phyloP scores from a whole-genome alignment of 305 asterid species.

The Fraxinus albicans region DNA sequence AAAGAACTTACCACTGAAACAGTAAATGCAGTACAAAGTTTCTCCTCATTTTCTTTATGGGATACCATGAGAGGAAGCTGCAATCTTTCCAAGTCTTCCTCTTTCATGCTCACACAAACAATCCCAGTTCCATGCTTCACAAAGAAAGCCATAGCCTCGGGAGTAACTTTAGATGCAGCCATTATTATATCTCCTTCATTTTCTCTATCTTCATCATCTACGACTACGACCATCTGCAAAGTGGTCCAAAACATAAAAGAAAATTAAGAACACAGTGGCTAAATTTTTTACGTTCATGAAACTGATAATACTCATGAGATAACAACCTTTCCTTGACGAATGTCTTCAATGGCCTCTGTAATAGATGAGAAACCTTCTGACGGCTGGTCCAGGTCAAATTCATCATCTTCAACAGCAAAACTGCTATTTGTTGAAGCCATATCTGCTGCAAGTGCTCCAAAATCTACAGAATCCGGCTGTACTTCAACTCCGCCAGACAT shows the following conservation, averaged over 20 bases:
- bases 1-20: constrained; percentile 76
- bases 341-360: constrained; percentile 76
- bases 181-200: constrained; percentile 96
- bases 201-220: constrained; percentile 96
- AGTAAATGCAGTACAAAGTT: constrained; percentile 87
- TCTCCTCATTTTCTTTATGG: constrained; percentile 86
- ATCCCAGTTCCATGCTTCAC: constrained; percentile 97
- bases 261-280: not conserved
- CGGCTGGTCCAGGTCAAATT: constrained; percentile 68
- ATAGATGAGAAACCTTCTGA: constrained; percentile 72
- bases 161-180: constrained; percentile 94
- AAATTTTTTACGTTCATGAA: not conserved
- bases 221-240: constrained; percentile 91
- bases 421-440: constrained; percentile 53
- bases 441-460: constrained; percentile 66
- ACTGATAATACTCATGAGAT: constrained; percentile 1
- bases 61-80: constrained; percentile 88
- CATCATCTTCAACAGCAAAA: constrained; percentile 45
- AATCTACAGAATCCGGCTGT: constrained; percentile 49
- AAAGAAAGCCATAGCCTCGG: constrained; percentile 96
- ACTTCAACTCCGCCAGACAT: constrained; percentile 47
- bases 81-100: constrained; percentile 82
- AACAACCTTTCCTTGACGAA: constrained; percentile 78
- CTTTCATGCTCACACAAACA: constrained; percentile 97
- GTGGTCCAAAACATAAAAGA: not conserved